These are phyloP conservation scores for Naganishia sp. DNA, from an alignment of 1,284 basidiomycete genomes.

Conservation along the genomic window DNA sequence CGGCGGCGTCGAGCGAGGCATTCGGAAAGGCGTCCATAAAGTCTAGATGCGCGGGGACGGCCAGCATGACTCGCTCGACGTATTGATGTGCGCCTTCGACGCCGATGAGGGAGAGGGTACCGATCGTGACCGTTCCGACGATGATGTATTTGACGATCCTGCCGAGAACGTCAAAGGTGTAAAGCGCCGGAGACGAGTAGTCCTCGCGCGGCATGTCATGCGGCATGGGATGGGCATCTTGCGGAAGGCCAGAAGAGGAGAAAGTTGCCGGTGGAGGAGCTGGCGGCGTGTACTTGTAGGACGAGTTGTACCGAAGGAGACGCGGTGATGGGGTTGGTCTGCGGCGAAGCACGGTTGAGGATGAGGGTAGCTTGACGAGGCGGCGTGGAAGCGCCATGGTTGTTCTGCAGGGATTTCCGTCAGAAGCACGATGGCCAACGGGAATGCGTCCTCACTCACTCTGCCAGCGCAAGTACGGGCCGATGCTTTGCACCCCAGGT, in stretches of 20 bases:
- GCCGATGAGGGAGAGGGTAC: constrained; percentile 53
- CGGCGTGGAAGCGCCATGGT: constrained; percentile 8
- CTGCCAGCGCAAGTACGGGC: too few relatives aligned
- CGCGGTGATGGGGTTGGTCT: background rate
- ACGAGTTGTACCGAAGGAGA: constrained; percentile 2
- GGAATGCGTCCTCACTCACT: too few relatives aligned
- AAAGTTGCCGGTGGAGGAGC: constrained; percentile 7
- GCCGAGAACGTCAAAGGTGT: constrained; percentile 46
- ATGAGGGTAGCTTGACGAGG: constrained; percentile 1
- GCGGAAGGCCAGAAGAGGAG: constrained; percentile 23
- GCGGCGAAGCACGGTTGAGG: background rate
- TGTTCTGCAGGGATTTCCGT: background rate
- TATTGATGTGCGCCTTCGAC: constrained; percentile 69
- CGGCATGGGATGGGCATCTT: constrained; percentile 39
- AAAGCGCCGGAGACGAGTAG: constrained; percentile 49
- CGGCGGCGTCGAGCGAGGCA: background rate
- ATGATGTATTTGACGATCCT: constrained; percentile 45
- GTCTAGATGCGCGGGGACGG: constrained; percentile 52
- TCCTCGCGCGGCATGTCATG: constrained; percentile 48
- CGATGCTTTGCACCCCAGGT: too few relatives aligned
- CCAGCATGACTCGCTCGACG: constrained; percentile 66
- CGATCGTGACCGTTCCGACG: constrained; percentile 48
- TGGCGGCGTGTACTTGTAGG: constrained; percentile 16
- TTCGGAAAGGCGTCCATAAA: constrained; percentile 6
- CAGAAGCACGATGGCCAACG: too few relatives aligned